Evolutionary conservation across 1,284 basidiomycete genomes (phyloP).

Genomic region (Albatrellus sp.): DNA sequence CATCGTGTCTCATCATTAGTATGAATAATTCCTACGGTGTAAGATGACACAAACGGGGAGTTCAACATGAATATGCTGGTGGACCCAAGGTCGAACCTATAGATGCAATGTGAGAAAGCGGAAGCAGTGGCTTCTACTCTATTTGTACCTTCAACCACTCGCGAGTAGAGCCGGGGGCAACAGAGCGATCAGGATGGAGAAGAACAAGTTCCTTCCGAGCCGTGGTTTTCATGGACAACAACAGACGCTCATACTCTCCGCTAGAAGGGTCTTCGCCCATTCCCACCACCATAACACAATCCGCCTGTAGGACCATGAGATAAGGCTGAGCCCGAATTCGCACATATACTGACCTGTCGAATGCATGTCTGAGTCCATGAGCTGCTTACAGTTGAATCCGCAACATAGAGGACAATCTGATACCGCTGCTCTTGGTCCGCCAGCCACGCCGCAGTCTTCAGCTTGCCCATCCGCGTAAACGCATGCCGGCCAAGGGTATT

Average conservation of each 20-base stretch:
- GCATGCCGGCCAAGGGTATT: constrained; percentile 85
- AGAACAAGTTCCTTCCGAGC: constrained; percentile 94
- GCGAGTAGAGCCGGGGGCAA: constrained; percentile 85
- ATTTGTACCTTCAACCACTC: constrained; percentile 83
- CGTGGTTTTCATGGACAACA: constrained; percentile 93
- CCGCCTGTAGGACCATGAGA: constrained; percentile 47
- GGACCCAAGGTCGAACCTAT: constrained; percentile 84
- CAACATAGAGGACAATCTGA: constrained; percentile 86
- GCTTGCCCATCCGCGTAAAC: constrained; percentile 88
- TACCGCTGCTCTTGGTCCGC: constrained; percentile 92
- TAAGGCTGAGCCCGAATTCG: too few relatives aligned
- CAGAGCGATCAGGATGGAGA: constrained; percentile 84
- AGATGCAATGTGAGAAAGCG: constrained; percentile 18
- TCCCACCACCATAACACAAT: constrained; percentile 91
- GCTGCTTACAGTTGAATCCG: constrained; percentile 83
- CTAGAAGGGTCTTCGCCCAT: constrained; percentile 86
- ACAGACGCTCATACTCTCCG: constrained; percentile 87
- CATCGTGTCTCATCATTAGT: constrained; percentile 1
- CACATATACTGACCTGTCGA: constrained; percentile 49
- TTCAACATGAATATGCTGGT: constrained; percentile 87
- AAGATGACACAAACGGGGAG: constrained; percentile 43
- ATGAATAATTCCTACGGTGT: not conserved
- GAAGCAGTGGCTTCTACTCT: not conserved
- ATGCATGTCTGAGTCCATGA: constrained; percentile 98
- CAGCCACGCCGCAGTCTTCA: constrained; percentile 88